Base-by-base conservation (phyloP, 2,329 filamentous ascomycete genomes). In the Fusarium sacchari region DNA sequence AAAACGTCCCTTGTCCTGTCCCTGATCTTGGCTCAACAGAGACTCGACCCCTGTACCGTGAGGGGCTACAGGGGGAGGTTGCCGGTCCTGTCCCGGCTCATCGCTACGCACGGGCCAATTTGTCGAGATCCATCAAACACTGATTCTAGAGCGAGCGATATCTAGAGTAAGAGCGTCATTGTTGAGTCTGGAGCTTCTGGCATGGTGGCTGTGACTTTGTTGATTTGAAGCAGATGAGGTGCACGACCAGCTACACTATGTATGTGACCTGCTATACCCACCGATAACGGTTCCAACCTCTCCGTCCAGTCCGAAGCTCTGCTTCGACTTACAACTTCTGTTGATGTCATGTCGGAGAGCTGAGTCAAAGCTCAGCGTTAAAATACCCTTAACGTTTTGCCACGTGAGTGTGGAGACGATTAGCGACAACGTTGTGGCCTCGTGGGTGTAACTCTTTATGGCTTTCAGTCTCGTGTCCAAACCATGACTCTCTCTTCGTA, bases 401-500 rank as follows among this genome's bases (percentile, higher is more conserved):
- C 76, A 77, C 76, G 76, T 73, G 76, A 78, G 55, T 68, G 76
- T 77, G 76, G 76, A 53, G 76, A 70, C 67, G 64, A 53, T 57
- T 71, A 55, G 63, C 67, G 61, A 75, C 39, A 60, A 64, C 55
- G 50, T 59, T 64, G 60, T 69, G 49, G 58, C 40, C 59, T 57
- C 22, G 24, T 44, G 46, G 53, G 44, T 57, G 49, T 36, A 60
- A 52, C 37, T 49, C 40, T 42, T 56, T 69, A 44, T 20, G 43
- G 44, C 24, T 24, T 43, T 47, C 53, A 61, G 47, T 50, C 60
- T 50, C 64, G 71, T 62, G 60, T 64, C 80, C 80, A 82, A 32
- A 82, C 68, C 81, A 82, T 82, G 47, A 75, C 77, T 43, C 72
- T 79, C 66, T 82, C 80, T 57, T 77, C 79, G 78, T 84, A 80